Evolutionary conservation across 345 rosid genomes (phyloP).

Genomic region (Boechera retrofracta): DNA sequence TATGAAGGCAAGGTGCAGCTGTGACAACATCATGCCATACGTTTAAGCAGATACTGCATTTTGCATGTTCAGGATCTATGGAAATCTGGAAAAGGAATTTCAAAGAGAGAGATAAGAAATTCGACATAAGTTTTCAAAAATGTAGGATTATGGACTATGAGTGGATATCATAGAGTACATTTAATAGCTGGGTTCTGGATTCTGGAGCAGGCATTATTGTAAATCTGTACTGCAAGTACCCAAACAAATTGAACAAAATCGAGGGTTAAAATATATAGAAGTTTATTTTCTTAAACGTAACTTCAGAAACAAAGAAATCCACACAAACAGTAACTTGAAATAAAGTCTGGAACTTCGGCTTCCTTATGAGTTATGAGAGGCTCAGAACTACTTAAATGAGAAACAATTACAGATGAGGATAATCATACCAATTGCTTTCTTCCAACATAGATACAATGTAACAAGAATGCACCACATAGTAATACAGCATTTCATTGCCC

Average conservation of each 20-base stretch:
- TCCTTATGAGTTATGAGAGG: conserved; percentile 19
- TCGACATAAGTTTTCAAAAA: not conserved
- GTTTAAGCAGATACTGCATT: conserved; percentile 91
- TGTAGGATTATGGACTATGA: not conserved
- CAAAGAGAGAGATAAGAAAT: conserved; percentile 14
- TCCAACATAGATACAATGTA: conserved; percentile 17
- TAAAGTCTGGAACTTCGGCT: not conserved
- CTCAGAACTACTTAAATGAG: conserved; percentile 18
- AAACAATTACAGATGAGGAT: not conserved
- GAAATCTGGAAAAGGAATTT: conserved; percentile 57
- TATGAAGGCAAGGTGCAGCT: conserved; percentile 94
- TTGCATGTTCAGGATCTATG: conserved; percentile 75
- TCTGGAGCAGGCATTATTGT: conserved; percentile 61
- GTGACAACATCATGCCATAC: conserved; percentile 96
- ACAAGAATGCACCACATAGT: not conserved
- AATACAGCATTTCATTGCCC: not conserved
- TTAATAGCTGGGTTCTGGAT: conserved; percentile 50
- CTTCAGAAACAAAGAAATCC: conserved; percentile 6
- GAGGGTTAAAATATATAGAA: not conserved
- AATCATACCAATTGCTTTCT: not conserved
- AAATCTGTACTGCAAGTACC: conserved; percentile 72
- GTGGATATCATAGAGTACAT: conserved; percentile 49
- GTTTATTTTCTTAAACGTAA: not conserved
- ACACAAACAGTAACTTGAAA: conserved; percentile 10
- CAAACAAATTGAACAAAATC: conserved; percentile 44